These are phyloP conservation scores for Glycine tomentella DNA, from an alignment of 306 rosid genomes.

Conservation along the genomic window DNA sequence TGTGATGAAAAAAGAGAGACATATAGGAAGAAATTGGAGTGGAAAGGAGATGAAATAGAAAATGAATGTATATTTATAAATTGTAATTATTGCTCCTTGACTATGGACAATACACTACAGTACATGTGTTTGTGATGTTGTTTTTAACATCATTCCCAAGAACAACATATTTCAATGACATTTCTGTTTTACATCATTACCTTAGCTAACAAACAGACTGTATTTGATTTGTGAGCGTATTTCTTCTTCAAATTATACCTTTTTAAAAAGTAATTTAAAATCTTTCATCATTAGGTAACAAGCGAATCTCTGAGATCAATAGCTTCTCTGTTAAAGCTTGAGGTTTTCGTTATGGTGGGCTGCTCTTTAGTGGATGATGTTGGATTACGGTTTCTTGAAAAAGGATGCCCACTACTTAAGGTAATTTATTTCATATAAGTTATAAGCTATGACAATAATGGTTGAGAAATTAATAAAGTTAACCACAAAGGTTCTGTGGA, in stretches of 20 bases:
- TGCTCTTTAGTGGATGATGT: slow-evolving; percentile 64
- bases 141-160: slow-evolving; percentile 25
- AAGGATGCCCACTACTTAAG: slow-evolving; percentile 73
- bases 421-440: slow-evolving; percentile 41
- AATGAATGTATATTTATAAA: not conserved
- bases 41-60: not conserved
- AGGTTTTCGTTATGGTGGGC: slow-evolving; percentile 60
- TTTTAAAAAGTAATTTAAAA: slow-evolving; percentile 38
- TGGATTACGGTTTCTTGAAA: slow-evolving; percentile 63
- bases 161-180: slow-evolving; percentile 2
- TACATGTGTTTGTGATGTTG: slow-evolving; percentile 4
- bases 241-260: slow-evolving; percentile 3
- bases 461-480: slow-evolving; percentile 30
- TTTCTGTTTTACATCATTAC: slow-evolving; percentile 18
- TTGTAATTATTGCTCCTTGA: slow-evolving; percentile 18
- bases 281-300: slow-evolving; percentile 53
- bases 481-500: not conserved
- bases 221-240: slow-evolving; percentile 21
- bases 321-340: slow-evolving; percentile 67
- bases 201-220: not conserved
- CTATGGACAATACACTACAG: not conserved
- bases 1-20: not conserved
- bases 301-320: slow-evolving; percentile 63
- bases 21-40: not conserved
- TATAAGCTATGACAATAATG: not conserved